Percentiles rank a stretch among this genome's conserved stretches.
Conservation (phyloP, 1,284 basidiomycete genomes). For the Malassezia equina region DNA sequence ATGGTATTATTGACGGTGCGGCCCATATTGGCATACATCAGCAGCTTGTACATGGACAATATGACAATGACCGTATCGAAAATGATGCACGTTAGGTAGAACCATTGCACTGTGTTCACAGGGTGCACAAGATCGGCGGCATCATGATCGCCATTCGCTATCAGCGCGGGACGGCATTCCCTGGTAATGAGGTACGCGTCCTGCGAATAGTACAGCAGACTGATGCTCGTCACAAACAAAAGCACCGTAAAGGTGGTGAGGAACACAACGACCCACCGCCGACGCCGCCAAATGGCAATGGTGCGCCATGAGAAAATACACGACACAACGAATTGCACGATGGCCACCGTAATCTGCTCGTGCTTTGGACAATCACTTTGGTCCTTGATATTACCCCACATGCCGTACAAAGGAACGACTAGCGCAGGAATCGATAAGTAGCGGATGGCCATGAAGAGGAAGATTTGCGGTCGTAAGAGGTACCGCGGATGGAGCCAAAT, state of each 20-base stretch:
- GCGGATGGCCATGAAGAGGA: constrained; percentile 27
- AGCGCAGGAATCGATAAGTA: constrained; percentile 24
- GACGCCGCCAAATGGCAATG: constrained; percentile 32
- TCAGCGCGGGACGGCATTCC: constrained; percentile 16
- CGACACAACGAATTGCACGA: constrained; percentile 28
- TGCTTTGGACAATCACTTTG: constrained; percentile 19
- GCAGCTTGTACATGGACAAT: constrained; percentile 24
- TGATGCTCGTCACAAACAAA: constrained; percentile 23
- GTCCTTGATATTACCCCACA: constrained; percentile 19
- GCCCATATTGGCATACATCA: constrained; percentile 12
- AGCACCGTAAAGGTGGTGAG: constrained; percentile 18
- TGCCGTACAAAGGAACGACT: constrained; percentile 19
- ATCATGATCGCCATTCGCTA: not conserved
- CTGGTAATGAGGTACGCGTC: constrained; percentile 18
- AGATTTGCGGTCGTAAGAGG: constrained; percentile 21
- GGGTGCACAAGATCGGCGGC: not conserved
- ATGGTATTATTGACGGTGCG: not conserved
- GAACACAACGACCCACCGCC: constrained; percentile 23
- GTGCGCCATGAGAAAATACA: constrained; percentile 32
- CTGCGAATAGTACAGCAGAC: constrained; percentile 22
- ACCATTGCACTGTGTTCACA: constrained; percentile 26
- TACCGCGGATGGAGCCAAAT: constrained; percentile 20
- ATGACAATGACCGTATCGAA: constrained; percentile 26
- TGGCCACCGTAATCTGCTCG: constrained; percentile 19
- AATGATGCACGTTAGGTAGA: constrained; percentile 25